phyloP scores from a whole-genome alignment of 1,284 basidiomycete species.

The Hemileia vastatrix region DNA sequence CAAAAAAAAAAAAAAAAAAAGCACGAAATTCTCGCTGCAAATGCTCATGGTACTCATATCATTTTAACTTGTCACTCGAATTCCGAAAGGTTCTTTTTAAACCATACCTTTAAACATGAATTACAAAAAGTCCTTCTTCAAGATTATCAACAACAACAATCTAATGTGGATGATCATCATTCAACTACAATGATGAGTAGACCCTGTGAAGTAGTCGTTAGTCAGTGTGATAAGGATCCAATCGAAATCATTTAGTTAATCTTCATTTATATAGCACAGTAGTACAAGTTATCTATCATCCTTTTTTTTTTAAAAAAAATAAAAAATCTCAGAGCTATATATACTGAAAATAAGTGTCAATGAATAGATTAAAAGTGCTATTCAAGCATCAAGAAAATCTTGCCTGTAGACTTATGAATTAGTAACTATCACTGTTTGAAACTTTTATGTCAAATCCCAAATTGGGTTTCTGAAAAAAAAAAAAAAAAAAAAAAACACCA shows the following conservation, averaged over 20 bases:
- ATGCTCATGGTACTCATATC: constrained; percentile 14
- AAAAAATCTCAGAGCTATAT: background rate
- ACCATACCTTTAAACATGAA: constrained; percentile 1
- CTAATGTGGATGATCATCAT: background rate
- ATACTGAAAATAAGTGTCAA: no score
- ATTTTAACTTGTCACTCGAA: constrained; percentile 19
- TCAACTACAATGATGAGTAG: background rate
- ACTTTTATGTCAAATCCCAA: no score
- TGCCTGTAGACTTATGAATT: no score
- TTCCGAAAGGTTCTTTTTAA: constrained; percentile 16
- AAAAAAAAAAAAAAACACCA: no score
- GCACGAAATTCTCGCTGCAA: constrained; percentile 18
- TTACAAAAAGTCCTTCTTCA: constrained; percentile 6
- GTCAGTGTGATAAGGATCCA: constrained; percentile 14
- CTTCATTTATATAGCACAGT: background rate
- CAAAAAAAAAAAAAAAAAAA: no score
- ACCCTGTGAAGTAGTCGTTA: constrained; percentile 13
- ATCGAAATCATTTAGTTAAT: constrained; percentile 10
- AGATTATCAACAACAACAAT: no score
- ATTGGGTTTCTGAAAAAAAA: no score
- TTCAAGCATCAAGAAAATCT: no score
- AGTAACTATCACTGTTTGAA: no score
- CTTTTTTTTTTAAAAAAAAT: background rate
- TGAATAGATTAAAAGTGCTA: no score
- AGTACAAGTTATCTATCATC: background rate